Evolutionary conservation across 768 basidiomycete genomes (phyloP), one percentile per base, ranked within the genome.

Genomic region (Cytidiella melzeri): DNA sequence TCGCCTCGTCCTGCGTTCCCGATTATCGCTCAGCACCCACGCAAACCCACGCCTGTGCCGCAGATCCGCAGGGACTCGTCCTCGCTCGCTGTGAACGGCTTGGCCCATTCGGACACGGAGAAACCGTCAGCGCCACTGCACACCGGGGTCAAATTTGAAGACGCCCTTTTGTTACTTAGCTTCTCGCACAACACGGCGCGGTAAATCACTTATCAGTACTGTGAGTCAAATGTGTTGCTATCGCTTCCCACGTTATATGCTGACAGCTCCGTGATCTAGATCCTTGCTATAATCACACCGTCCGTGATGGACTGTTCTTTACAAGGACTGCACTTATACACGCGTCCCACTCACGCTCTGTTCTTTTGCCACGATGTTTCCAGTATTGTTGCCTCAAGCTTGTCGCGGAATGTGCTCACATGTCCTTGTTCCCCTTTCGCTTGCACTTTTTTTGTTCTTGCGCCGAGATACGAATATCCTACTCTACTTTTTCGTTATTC

Each of bases 121-220:
- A 60, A 76, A 45, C 79, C 78, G 58, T 79, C 79, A 57, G 69
- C 70, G 26, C 45, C 50, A 1, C 20, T 56, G 15, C 44, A 53
- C 27, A 75, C 72, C 50, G 80, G 80, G 42, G 78, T 85, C 53
- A 80, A 73, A 59, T 72, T 86, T 45, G 87, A 88, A 64, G 87
- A 90, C 57, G 87, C 87, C 3, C 66, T 86, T 26, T 66, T 90
- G 36, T 70, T 90, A 45, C 73, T 90, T 54, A 80, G 79, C 63
- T 90, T 90, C 70, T 81, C 84, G 59, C 79, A 83, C 41, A 79
- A 82, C 56, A 72, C 73, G 55, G 75, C 78, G 55, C 80, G 76
- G 52, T 81, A 69, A 71, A 46, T 34, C 15, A 15, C 23, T 6
- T 20, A 48, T 43, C 43, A 53, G 40, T 57, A 40, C 43, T 59